These are phyloP conservation scores for Epicoccum nigrum DNA, from an alignment of 2,329 filamentous ascomycete species.

Conservation along the genomic window DNA sequence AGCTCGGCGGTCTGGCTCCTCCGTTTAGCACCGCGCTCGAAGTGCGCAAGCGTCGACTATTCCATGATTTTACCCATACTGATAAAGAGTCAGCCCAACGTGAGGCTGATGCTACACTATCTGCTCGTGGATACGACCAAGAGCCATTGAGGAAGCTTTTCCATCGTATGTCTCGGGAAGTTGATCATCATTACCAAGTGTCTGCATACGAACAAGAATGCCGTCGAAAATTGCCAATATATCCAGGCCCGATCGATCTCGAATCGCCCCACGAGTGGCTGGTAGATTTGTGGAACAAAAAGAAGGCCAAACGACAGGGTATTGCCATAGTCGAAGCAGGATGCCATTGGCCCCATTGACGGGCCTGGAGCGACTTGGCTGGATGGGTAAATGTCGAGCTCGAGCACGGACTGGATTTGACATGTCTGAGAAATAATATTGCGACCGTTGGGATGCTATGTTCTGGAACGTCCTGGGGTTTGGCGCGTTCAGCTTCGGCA, in stretches of 20 bases:
- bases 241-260: constrained; percentile 30
- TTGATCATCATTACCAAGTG: constrained; percentile 25
- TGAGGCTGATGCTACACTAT: constrained; percentile 16
- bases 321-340: constrained; percentile 18
- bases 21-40: constrained; percentile 26
- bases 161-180: constrained; percentile 29
- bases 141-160: constrained; percentile 20
- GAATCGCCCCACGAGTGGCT: constrained; percentile 34
- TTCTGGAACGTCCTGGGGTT: constrained; percentile 16
- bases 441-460: constrained; percentile 15
- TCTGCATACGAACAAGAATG: constrained; percentile 30
- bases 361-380: constrained; percentile 8
- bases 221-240: constrained; percentile 33
- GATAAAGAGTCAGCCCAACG: constrained; percentile 11
- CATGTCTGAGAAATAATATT: constrained; percentile 3
- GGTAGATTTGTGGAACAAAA: constrained; percentile 26
- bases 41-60: constrained; percentile 33
- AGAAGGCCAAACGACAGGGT: constrained; percentile 28
- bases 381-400: constrained; percentile 4
- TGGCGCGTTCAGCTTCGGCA: not conserved
- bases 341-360: not conserved
- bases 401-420: constrained; percentile 12
- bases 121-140: constrained; percentile 1
- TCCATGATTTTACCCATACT: constrained; percentile 22
- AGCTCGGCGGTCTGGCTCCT: constrained; percentile 28